A percentile compares a stretch with the other conserved stretches of the same genome.
phyloP scores from a whole-genome alignment of 768 basidiomycete species.

The Albatrellus ellisii region DNA sequence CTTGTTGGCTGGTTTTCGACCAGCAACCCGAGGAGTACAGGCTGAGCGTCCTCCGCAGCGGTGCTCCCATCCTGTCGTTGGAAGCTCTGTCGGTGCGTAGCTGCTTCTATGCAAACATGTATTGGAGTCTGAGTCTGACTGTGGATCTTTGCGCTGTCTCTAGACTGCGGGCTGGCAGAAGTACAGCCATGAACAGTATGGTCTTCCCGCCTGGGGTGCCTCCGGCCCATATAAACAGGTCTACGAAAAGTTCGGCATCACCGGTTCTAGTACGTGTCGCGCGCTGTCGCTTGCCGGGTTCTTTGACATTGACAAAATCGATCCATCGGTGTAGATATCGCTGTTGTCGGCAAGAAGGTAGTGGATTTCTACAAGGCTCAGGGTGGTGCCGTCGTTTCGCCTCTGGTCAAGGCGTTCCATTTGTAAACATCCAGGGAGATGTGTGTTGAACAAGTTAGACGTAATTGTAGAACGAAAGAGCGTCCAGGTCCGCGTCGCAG shows the following conservation, averaged over 20 bases:
- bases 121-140: no score
- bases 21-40: conserved; percentile 69
- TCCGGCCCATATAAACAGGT: conserved; percentile 86
- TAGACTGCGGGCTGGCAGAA: conserved; percentile 75
- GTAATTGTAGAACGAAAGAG: no score
- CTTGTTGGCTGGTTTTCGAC: conserved; percentile 85
- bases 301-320: neutral
- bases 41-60: conserved; percentile 75
- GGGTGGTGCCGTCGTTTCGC: conserved; percentile 59
- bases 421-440: conserved; percentile 2
- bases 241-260: conserved; percentile 85
- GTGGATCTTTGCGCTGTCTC: conserved; percentile 6
- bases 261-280: conserved; percentile 45
- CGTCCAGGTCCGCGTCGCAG: no score
- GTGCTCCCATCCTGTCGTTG: conserved; percentile 79
- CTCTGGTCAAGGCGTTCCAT: conserved; percentile 60
- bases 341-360: conserved; percentile 73
- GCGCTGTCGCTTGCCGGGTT: neutral
- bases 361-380: conserved; percentile 76
- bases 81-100: conserved; percentile 59
- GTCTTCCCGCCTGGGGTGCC: conserved; percentile 67
- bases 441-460: no score
- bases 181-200: conserved; percentile 85
- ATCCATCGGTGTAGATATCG: conserved; percentile 44
- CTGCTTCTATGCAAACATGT: neutral